phyloP scores from a whole-genome alignment of 305 asterid species.

The Plantago lanceolata region DNA sequence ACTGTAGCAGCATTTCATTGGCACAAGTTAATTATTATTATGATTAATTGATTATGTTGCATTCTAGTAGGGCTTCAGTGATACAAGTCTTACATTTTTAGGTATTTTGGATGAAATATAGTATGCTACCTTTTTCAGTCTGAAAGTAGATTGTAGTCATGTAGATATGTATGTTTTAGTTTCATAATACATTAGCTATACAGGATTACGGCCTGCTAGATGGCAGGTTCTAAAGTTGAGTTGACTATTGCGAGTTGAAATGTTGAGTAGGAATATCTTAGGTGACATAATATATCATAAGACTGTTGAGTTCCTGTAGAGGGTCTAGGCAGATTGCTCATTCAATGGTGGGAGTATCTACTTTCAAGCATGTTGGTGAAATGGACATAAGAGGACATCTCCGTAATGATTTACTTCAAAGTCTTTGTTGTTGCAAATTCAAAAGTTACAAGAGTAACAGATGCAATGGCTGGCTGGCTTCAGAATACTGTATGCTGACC shows the following conservation, averaged over 20 bases:
- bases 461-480: not conserved
- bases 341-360: not conserved
- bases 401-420: not conserved
- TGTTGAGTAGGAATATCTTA: not conserved
- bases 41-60: too few relatives aligned
- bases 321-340: not conserved
- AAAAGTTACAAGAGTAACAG: not conserved
- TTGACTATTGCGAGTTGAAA: not conserved
- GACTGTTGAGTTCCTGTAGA: not conserved
- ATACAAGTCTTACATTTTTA: too few relatives aligned
- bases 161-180: not conserved
- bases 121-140: too few relatives aligned
- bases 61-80: too few relatives aligned
- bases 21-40: too few relatives aligned
- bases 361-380: not conserved
- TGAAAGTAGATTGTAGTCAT: not conserved
- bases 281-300: not conserved
- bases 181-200: not conserved
- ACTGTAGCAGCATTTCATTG: too few relatives aligned
- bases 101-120: too few relatives aligned
- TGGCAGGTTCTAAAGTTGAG: not conserved
- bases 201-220: too few relatives aligned
- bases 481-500: not conserved
- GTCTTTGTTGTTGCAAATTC: not conserved
- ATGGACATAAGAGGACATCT: not conserved